phyloP scores from a whole-genome alignment of 441 rosid genomes.

The Populus hybrid region DNA sequence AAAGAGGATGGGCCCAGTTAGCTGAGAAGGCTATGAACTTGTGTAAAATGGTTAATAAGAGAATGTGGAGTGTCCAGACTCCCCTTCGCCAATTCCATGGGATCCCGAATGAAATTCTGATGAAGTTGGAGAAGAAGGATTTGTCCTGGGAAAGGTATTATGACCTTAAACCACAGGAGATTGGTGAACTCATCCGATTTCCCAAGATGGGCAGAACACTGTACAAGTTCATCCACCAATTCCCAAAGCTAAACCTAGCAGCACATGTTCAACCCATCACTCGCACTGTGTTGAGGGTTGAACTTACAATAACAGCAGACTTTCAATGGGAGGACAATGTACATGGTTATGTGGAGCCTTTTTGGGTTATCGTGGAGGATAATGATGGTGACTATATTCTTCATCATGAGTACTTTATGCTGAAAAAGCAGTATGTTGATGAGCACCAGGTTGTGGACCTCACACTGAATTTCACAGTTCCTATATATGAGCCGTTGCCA shows the following conservation, averaged over 20 bases:
- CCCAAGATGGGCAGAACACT: slow-evolving; percentile 92
- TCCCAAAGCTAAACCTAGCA: slow-evolving; percentile 77
- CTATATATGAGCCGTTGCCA: slow-evolving; percentile 88
- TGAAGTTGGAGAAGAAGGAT: slow-evolving; percentile 91
- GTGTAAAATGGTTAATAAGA: slow-evolving; percentile 86
- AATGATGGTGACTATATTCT: slow-evolving; percentile 89
- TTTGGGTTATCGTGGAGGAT: slow-evolving; percentile 95
- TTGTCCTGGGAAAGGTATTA: slow-evolving; percentile 95
- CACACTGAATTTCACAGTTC: slow-evolving; percentile 85
- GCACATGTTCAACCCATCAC: slow-evolving; percentile 92
- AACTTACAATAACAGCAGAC: slow-evolving; percentile 86
- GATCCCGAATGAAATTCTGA: slow-evolving; percentile 73
- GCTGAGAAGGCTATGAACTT: slow-evolving; percentile 89
- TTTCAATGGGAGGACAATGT: slow-evolving; percentile 93
- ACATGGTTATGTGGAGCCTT: slow-evolving; percentile 93
- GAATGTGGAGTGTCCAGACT: slow-evolving; percentile 98
- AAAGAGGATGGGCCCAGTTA: slow-evolving; percentile 92
- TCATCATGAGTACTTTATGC: slow-evolving; percentile 85
- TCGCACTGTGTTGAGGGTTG: slow-evolving; percentile 75
- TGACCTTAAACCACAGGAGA: slow-evolving; percentile 85
- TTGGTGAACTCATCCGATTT: slow-evolving; percentile 83
- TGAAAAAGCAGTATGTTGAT: slow-evolving; percentile 82
- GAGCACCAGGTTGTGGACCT: slow-evolving; percentile 49
- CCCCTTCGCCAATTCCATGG: slow-evolving; percentile 90
- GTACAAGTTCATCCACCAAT: slow-evolving; percentile 83